Conservation (phyloP, 176 grass and related monocot genomes). For the Oryza rufipogon region DNA sequence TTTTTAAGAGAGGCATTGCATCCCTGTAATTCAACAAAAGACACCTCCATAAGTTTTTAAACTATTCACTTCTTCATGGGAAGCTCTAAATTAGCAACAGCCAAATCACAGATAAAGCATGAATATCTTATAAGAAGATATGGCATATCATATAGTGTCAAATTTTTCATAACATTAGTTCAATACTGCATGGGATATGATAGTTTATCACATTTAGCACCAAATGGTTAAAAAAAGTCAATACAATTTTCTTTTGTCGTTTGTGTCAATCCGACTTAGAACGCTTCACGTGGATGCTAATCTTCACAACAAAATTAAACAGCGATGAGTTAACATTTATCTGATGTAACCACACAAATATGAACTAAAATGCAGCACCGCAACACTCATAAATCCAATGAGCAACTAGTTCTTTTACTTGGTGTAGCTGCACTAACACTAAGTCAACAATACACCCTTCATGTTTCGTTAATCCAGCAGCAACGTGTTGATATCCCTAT, state of each 20-base stretch:
- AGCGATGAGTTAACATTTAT: background rate
- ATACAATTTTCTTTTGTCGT: background rate
- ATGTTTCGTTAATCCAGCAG: background rate
- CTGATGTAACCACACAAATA: background rate
- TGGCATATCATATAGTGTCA: background rate
- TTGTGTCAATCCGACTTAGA: background rate
- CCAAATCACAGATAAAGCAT: conserved; percentile 12
- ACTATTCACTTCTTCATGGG: conserved; percentile 27
- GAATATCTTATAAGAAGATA: background rate
- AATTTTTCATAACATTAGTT: background rate
- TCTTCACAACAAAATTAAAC: conserved; percentile 8
- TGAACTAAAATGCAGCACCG: background rate
- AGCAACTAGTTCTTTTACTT: background rate
- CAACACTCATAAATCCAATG: background rate
- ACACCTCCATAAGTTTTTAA: conserved; percentile 32
- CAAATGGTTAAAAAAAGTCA: background rate
- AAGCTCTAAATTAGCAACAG: conserved; percentile 1
- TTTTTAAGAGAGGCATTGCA: conserved; percentile 87
- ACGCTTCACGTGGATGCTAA: background rate
- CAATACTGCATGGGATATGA: background rate
- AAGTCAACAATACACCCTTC: conserved; percentile 7
- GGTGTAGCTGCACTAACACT: background rate
- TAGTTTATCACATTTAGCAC: background rate
- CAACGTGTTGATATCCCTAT: background rate
- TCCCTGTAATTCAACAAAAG: conserved; percentile 26